Conservation (phyloP, 2,329 filamentous ascomycete species). For the Gyromitra esculenta region DNA sequence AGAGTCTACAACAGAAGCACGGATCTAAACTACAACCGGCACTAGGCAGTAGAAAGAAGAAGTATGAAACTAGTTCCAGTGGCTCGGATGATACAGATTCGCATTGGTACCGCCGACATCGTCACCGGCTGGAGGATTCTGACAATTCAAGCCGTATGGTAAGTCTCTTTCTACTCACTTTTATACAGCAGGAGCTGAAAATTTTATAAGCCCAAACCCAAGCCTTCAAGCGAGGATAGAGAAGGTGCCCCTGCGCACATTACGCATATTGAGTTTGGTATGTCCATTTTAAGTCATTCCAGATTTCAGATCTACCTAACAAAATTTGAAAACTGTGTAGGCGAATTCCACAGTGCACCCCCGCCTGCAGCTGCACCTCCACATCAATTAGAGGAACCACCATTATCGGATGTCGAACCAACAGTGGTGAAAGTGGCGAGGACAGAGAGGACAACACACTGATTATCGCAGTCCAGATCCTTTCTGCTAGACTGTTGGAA, state of each 20-base stretch:
- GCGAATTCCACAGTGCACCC: conserved; percentile 26
- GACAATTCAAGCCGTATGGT: conserved; percentile 1
- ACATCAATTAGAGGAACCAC: not conserved
- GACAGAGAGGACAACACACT: not conserved
- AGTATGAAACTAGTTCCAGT: not conserved
- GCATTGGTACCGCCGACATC: not conserved
- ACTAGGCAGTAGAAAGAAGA: not conserved
- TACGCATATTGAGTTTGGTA: conserved; percentile 29
- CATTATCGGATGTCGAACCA: not conserved
- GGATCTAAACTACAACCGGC: not conserved
- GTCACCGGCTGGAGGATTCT: not conserved
- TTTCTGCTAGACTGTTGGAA: not conserved
- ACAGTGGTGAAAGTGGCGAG: not conserved
- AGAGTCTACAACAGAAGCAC: conserved; percentile 18
- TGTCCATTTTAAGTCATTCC: not conserved
- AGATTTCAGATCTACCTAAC: not conserved
- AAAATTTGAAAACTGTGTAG: conserved; percentile 8
- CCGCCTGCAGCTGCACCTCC: not conserved
- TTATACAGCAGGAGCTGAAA: not conserved
- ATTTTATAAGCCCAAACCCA: conserved; percentile 10
- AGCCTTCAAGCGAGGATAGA: not conserved
- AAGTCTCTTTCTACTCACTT: not conserved
- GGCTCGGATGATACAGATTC: not conserved
- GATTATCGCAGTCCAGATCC: not conserved
- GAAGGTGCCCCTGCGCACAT: not conserved